phyloP scores from a whole-genome alignment of 164 flowering plant species.

The Tetrastigma voinierianum region DNA sequence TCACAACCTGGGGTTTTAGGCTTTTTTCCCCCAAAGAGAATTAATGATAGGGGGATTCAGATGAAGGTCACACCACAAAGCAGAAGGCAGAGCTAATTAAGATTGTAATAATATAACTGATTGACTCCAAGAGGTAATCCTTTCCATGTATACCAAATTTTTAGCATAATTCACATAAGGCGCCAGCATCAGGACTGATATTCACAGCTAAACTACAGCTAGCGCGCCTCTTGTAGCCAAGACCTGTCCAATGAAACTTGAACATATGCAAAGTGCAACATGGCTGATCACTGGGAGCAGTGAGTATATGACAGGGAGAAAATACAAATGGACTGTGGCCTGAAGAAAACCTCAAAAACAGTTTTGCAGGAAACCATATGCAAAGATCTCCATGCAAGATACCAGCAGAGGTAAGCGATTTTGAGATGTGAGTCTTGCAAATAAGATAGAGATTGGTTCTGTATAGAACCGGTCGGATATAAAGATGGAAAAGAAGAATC shows the following conservation, averaged over 20 bases:
- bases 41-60: background rate
- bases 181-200: slow-evolving; percentile 54
- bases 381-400: slow-evolving; percentile 61
- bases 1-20: too few species aligned
- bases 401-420: slow-evolving; percentile 55
- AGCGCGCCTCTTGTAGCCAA: slow-evolving; percentile 71
- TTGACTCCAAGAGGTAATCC: slow-evolving; percentile 69
- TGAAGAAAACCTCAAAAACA: slow-evolving; percentile 86
- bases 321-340: slow-evolving; percentile 62
- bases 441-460: slow-evolving; percentile 53
- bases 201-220: slow-evolving; percentile 78
- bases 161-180: slow-evolving; percentile 45
- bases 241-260: slow-evolving; percentile 46
- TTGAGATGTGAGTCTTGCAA: slow-evolving; percentile 70
- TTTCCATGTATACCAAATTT: slow-evolving; percentile 62
- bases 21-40: background rate
- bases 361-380: slow-evolving; percentile 67
- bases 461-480: slow-evolving; percentile 67
- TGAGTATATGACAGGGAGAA: slow-evolving; percentile 61
- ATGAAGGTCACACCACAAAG: slow-evolving; percentile 83
- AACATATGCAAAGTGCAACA: slow-evolving; percentile 52
- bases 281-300: slow-evolving; percentile 49
- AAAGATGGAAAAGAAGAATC: slow-evolving; percentile 44
- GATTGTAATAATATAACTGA: slow-evolving; percentile 34
- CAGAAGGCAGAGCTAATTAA: slow-evolving; percentile 84